Conservation (phyloP, 2,329 filamentous ascomycete genomes). For the Neoascochyta sp. region DNA sequence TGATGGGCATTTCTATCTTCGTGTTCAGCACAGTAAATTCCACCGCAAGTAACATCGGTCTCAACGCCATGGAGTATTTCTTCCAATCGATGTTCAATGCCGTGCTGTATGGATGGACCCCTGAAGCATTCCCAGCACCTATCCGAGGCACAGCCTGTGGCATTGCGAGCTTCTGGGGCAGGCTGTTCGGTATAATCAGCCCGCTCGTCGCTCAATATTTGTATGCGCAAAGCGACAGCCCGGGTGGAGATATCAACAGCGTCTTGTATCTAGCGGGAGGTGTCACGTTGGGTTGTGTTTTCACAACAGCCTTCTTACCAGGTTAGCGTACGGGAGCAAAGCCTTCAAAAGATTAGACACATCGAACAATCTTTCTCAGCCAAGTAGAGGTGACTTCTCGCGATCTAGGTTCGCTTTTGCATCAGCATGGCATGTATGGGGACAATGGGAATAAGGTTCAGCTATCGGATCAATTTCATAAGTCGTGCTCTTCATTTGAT, state of each 20-base stretch:
- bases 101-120: slow-evolving; percentile 52
- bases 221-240: slow-evolving; percentile 25
- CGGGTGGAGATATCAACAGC: slow-evolving; percentile 44
- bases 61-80: slow-evolving; percentile 53
- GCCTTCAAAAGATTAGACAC: too few species aligned
- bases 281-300: slow-evolving; percentile 51
- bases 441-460: too few species aligned
- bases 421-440: too few species aligned
- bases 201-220: slow-evolving; percentile 54
- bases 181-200: slow-evolving; percentile 56
- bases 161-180: slow-evolving; percentile 57
- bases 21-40: slow-evolving; percentile 46
- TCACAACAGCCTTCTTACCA: slow-evolving; percentile 51
- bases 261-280: slow-evolving; percentile 57
- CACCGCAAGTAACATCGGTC: slow-evolving; percentile 46
- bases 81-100: slow-evolving; percentile 53
- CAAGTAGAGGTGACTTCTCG: too few species aligned
- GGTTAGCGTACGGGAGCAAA: too few species aligned
- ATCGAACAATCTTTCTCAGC: too few species aligned
- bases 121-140: slow-evolving; percentile 51
- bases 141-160: slow-evolving; percentile 54
- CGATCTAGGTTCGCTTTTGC: too few species aligned
- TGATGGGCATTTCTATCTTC: slow-evolving; percentile 47
- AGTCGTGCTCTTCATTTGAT: too few species aligned
- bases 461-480: too few species aligned